Conservation (phyloP, 768 basidiomycete species). For the Leccinum subgranulosum region DNA sequence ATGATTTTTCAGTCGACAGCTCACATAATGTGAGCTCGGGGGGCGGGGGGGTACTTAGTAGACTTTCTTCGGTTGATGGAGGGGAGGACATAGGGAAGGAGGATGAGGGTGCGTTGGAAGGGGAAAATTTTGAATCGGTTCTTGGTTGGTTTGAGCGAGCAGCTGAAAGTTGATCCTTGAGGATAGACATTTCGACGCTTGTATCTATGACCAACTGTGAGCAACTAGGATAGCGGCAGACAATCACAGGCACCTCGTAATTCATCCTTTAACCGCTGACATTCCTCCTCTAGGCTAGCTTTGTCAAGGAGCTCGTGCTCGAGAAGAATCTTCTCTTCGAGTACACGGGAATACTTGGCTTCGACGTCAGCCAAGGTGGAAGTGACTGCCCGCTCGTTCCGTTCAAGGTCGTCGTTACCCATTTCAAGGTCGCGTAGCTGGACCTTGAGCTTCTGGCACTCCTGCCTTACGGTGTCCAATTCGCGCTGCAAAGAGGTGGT, state of each 20-base stretch:
- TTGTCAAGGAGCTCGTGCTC: slow-evolving; percentile 95
- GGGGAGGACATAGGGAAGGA: slow-evolving; percentile 32
- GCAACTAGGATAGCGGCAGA: not conserved
- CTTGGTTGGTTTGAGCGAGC: slow-evolving; percentile 33
- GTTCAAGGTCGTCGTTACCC: slow-evolving; percentile 96
- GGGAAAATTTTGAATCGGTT: slow-evolving; percentile 24
- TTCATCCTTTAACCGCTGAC: slow-evolving; percentile 89
- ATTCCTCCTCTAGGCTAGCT: slow-evolving; percentile 85
- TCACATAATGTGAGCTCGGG: slow-evolving; percentile 61
- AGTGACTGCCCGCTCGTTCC: slow-evolving; percentile 86
- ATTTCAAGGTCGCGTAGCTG: slow-evolving; percentile 89
- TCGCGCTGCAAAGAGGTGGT: slow-evolving; percentile 90
- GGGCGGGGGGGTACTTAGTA: slow-evolving; percentile 57
- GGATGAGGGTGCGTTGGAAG: slow-evolving; percentile 31
- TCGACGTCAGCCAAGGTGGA: slow-evolving; percentile 84
- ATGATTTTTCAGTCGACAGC: slow-evolving; percentile 44
- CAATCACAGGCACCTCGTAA: slow-evolving; percentile 70
- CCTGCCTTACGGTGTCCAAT: slow-evolving; percentile 76
- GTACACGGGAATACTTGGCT: slow-evolving; percentile 79
- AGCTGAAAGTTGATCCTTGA: slow-evolving; percentile 68
- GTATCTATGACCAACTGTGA: slow-evolving; percentile 55
- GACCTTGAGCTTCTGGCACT: slow-evolving; percentile 65
- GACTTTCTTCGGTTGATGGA: slow-evolving; percentile 46
- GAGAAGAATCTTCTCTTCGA: slow-evolving; percentile 96
- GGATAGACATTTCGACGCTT: slow-evolving; percentile 77